These are phyloP conservation scores for Trifolium dubium DNA, from an alignment of 306 rosid species.

Conservation along the genomic window DNA sequence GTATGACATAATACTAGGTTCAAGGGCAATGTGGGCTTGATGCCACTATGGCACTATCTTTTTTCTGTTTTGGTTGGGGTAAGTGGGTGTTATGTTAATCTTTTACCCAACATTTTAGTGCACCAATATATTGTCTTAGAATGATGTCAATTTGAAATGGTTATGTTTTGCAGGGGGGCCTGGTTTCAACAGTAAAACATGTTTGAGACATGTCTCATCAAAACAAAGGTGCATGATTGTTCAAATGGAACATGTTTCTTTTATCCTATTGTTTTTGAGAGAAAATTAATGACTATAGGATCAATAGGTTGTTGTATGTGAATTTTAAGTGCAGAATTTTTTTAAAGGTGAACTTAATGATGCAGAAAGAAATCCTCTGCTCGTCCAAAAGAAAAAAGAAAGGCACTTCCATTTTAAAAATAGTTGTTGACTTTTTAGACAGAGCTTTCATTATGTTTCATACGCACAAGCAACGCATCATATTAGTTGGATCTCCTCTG, in stretches of 20 bases:
- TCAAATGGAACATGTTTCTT: conserved; percentile 30
- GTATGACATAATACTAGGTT: conserved; percentile 25
- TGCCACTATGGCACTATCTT: conserved; percentile 36
- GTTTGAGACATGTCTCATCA: conserved; percentile 78
- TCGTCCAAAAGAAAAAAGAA: conserved; percentile 10
- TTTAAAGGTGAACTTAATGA: conserved; percentile 15
- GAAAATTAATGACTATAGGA: background rate
- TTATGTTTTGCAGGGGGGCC: background rate
- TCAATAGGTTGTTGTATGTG: background rate
- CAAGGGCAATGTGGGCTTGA: conserved; percentile 41
- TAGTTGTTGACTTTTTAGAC: conserved; percentile 47
- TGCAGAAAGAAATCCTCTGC: conserved; percentile 21
- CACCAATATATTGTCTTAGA: conserved; percentile 31
- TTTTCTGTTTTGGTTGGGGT: conserved; percentile 21
- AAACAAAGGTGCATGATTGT: conserved; percentile 43
- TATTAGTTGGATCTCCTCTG: conserved; percentile 42
- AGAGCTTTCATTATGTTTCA: conserved; percentile 46
- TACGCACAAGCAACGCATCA: conserved; percentile 53
- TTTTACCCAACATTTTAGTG: conserved; percentile 54
- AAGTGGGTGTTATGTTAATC: conserved; percentile 47
- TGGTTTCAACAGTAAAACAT: conserved; percentile 62
- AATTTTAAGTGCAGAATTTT: conserved; percentile 13
- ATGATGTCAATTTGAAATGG: conserved; percentile 34
- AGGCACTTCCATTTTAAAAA: background rate
- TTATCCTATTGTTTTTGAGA: background rate